A percentile compares a stretch with the other conserved stretches of the same genome.
Conservation (phyloP, 169 alveolate species). For the Perkinsus chesapeaki region DNA sequence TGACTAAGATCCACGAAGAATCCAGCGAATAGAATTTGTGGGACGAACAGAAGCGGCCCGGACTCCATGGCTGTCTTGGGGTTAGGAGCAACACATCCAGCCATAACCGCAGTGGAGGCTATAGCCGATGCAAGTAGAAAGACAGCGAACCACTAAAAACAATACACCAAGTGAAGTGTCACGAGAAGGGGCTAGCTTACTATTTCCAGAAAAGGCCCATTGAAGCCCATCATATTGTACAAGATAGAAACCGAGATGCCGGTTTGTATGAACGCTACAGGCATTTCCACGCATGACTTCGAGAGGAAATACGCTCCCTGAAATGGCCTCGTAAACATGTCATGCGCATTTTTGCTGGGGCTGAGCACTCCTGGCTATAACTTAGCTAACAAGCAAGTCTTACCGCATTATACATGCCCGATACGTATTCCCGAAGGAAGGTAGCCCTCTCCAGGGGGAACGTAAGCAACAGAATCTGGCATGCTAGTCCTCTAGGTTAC, state of each 20-base stretch:
- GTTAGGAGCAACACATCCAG: neutral
- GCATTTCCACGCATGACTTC: neutral
- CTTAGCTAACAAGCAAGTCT: no score
- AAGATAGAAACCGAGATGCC: neutral
- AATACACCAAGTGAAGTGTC: neutral
- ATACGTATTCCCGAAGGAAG: neutral
- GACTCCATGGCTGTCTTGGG: neutral
- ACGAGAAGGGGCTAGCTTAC: neutral
- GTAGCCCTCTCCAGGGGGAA: neutral
- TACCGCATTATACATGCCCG: neutral
- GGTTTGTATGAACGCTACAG: neutral
- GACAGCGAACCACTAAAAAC: neutral
- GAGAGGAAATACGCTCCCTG: neutral
- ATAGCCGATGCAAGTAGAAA: neutral
- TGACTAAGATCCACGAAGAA: neutral
- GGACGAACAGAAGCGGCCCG: neutral
- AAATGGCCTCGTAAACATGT: no score
- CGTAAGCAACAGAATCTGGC: neutral
- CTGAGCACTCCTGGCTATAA: no score
- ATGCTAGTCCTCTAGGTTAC: no score
- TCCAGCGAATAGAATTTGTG: neutral
- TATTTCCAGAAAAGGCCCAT: neutral
- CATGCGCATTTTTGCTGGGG: no score
- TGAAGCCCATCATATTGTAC: neutral
- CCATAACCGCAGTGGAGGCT: neutral